A percentile compares a stretch with the other conserved stretches of the same genome.
phyloP scores from a whole-genome alignment of 139 green algal genomes.

The Klebsormidium nitens region DNA sequence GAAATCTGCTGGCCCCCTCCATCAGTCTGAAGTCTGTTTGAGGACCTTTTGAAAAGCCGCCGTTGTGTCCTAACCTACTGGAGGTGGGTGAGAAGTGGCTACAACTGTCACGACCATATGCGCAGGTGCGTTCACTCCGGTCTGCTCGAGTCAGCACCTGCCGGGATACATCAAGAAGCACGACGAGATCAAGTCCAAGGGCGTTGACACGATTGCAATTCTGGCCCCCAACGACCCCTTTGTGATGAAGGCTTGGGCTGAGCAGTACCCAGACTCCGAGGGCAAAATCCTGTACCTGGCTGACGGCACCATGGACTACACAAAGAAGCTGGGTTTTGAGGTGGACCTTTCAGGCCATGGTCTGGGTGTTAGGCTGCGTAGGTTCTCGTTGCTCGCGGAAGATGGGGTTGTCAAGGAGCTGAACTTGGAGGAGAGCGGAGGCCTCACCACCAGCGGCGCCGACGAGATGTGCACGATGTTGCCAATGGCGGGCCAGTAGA shows the following conservation, averaged over 20 bases:
- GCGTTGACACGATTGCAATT: conserved; percentile 31
- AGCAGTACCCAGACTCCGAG: conserved; percentile 11
- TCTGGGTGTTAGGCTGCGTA: conserved; percentile 2
- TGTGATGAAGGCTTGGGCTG: conserved; percentile 27
- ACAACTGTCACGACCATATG: background rate
- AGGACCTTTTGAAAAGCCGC: no score
- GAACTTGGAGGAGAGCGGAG: conserved; percentile 19
- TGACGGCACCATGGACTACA: conserved; percentile 16
- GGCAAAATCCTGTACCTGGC: conserved; percentile 4
- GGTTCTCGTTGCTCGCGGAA: conserved; percentile 24
- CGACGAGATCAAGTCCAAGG: conserved; percentile 24
- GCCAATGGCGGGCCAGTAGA: no score
- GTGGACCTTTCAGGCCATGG: conserved; percentile 18
- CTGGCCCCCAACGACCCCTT: conserved; percentile 27
- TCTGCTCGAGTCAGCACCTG: conserved; percentile 28
- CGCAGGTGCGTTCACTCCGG: conserved; percentile 25
- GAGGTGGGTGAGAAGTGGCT: no score
- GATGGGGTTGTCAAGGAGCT: conserved; percentile 20
- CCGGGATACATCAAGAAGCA: conserved; percentile 23
- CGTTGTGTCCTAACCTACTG: no score
- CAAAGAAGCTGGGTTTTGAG: conserved; percentile 23
- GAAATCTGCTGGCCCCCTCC: no score
- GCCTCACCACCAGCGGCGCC: conserved; percentile 13
- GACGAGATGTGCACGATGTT: no score
- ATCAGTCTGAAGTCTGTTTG: no score